A percentile compares a stretch with the other conserved stretches of the same genome.
phyloP scores from a whole-genome alignment of 345 rosid genomes.

The Ceriops decandra region DNA sequence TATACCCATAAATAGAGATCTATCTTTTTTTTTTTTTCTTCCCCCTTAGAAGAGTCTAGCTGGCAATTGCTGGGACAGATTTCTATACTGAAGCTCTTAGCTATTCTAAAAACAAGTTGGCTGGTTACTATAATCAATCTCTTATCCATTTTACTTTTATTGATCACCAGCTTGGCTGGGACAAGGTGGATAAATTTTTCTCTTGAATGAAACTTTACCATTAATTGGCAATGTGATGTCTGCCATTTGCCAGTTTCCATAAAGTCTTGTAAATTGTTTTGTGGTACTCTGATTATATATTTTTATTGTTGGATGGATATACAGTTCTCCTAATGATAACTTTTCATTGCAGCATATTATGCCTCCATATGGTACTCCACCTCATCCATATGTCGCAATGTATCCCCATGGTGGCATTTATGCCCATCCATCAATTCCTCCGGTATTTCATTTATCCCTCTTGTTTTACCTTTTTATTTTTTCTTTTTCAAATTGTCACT shows the following conservation, averaged over 20 bases:
- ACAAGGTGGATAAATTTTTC: too few species aligned
- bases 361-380: conserved; percentile 98
- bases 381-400: conserved; percentile 97
- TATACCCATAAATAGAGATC: too few species aligned
- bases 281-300: background rate
- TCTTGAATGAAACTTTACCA: too few species aligned
- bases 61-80: background rate
- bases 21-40: too few species aligned
- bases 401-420: conserved; percentile 97
- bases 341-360: conserved; percentile 72
- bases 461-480: background rate
- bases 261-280: background rate
- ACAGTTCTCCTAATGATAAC: conserved; percentile 1
- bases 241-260: too few species aligned
- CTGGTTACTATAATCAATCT: too few species aligned
- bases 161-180: too few species aligned
- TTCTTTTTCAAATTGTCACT: conserved; percentile 5
- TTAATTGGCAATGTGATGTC: too few species aligned
- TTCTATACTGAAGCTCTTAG: background rate
- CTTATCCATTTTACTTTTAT: too few species aligned
- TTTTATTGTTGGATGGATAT: background rate
- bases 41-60: too few species aligned
- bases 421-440: conserved; percentile 90
- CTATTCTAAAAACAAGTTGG: background rate
- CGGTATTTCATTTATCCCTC: conserved; percentile 46